Conservation (phyloP, 768 basidiomycete genomes). For the Dioszegia crocea region DNA sequence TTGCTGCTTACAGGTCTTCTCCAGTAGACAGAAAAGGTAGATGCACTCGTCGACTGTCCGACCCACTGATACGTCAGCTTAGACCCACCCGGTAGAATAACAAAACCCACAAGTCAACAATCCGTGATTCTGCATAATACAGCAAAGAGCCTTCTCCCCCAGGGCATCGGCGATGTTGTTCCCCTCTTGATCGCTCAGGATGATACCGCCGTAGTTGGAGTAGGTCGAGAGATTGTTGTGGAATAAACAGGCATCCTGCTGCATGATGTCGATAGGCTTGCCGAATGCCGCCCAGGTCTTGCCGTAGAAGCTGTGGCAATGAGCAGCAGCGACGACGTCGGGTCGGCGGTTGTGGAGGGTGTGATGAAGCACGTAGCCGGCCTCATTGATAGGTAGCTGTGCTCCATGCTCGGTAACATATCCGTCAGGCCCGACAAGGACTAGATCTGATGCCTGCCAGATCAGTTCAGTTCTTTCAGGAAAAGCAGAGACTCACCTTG, state of each 20-base stretch:
- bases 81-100: neutral
- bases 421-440: constrained; percentile 14
- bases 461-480: constrained; percentile 27
- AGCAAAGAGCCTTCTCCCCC: constrained; percentile 14
- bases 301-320: constrained; percentile 19
- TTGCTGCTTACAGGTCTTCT: constrained; percentile 19
- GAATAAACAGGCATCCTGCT: constrained; percentile 21
- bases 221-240: constrained; percentile 39
- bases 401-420: constrained; percentile 17
- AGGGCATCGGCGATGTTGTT: constrained; percentile 51
- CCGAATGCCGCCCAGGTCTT: constrained; percentile 19
- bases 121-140: constrained; percentile 35
- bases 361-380: constrained; percentile 19
- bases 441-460: constrained; percentile 15
- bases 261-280: constrained; percentile 20
- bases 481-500: constrained; percentile 43
- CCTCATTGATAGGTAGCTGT: constrained; percentile 17
- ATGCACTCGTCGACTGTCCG: constrained; percentile 18
- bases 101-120: constrained; percentile 22
- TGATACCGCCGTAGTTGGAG: constrained; percentile 55
- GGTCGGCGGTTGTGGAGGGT: constrained; percentile 16
- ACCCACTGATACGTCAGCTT: constrained; percentile 8
- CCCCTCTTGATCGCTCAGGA: constrained; percentile 55
- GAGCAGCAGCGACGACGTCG: constrained; percentile 18
- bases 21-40: constrained; percentile 17